Conservation (phyloP, 371 early-diverging fungal genomes). For the Parasitella parasitica region DNA sequence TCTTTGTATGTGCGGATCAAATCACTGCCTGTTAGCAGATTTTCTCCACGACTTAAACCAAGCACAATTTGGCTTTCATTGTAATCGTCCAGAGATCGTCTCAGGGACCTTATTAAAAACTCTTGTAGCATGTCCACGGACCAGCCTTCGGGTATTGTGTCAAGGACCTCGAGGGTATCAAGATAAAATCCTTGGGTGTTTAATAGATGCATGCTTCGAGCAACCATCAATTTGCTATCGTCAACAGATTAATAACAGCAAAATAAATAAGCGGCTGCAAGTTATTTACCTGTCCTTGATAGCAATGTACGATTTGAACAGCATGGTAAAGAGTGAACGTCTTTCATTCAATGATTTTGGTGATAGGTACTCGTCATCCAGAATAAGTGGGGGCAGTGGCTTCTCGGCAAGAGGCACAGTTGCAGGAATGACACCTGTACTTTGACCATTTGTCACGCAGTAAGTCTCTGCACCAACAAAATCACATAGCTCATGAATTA, state of each 20-base stretch:
- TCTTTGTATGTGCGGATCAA: slow-evolving; percentile 46
- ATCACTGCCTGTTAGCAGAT: slow-evolving; percentile 53
- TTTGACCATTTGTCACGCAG: slow-evolving; percentile 57
- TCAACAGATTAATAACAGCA: not conserved
- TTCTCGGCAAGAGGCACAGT: slow-evolving; percentile 26
- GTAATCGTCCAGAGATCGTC: slow-evolving; percentile 51
- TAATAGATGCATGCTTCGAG: slow-evolving; percentile 53
- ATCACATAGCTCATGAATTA: slow-evolving; percentile 59
- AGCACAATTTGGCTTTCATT: slow-evolving; percentile 59
- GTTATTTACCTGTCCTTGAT: slow-evolving; percentile 33
- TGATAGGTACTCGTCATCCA: slow-evolving; percentile 9
- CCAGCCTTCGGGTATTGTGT: slow-evolving; percentile 64
- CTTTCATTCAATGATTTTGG: slow-evolving; percentile 27
- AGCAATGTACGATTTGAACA: slow-evolving; percentile 41
- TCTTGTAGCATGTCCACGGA: slow-evolving; percentile 57
- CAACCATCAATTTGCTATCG: slow-evolving; percentile 43
- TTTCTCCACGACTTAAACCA: slow-evolving; percentile 62
- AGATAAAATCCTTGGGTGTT: slow-evolving; percentile 65
- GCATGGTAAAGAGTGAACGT: slow-evolving; percentile 34
- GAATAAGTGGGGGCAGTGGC: not conserved
- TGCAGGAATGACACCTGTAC: slow-evolving; percentile 29
- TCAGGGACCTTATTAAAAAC: slow-evolving; percentile 55
- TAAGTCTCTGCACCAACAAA: slow-evolving; percentile 68
- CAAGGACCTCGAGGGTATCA: slow-evolving; percentile 61
- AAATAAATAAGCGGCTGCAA: too few species aligned